Evolutionary conservation across 768 basidiomycete species (phyloP).

Genomic region (Tricholomella constricta): DNA sequence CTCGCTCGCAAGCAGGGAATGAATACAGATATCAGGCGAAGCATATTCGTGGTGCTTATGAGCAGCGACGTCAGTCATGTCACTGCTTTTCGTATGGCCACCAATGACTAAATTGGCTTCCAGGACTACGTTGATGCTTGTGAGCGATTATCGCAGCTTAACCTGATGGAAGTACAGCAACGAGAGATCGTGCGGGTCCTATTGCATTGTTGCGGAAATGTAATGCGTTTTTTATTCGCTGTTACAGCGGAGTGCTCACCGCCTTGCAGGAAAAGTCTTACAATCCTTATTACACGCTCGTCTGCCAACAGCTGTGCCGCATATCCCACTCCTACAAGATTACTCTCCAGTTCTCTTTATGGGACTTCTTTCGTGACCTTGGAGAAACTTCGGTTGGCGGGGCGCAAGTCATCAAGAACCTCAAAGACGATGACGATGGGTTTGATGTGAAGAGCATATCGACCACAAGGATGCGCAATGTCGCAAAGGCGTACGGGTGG

Average conservation of each 20-base stretch:
- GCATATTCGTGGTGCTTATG: slow-evolving; percentile 93
- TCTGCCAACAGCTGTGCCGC: slow-evolving; percentile 80
- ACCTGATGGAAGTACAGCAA: slow-evolving; percentile 86
- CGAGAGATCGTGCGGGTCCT: slow-evolving; percentile 93
- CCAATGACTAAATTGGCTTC: not conserved
- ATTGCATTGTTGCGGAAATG: slow-evolving; percentile 91
- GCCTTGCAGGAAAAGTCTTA: slow-evolving; percentile 76
- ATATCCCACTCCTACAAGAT: slow-evolving; percentile 84
- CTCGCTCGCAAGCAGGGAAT: slow-evolving; percentile 96
- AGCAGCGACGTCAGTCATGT: slow-evolving; percentile 77
- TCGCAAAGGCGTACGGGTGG: slow-evolving; percentile 90
- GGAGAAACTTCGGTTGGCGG: slow-evolving; percentile 86
- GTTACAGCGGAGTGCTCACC: slow-evolving; percentile 1
- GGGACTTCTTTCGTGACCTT: slow-evolving; percentile 94
- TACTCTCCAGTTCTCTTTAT: slow-evolving; percentile 91
- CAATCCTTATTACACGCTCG: slow-evolving; percentile 94
- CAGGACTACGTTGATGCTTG: slow-evolving; percentile 98
- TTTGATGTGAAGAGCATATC: slow-evolving; percentile 58
- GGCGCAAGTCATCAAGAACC: slow-evolving; percentile 69
- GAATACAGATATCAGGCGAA: slow-evolving; percentile 94
- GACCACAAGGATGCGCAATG: slow-evolving; percentile 59
- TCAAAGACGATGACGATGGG: slow-evolving; percentile 49
- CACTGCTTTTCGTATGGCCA: not conserved
- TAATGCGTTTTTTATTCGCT: slow-evolving; percentile 33
- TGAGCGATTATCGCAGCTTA: slow-evolving; percentile 82